phyloP scores from a whole-genome alignment of 2,329 filamentous ascomycete species.

The Penicillium sp. region DNA sequence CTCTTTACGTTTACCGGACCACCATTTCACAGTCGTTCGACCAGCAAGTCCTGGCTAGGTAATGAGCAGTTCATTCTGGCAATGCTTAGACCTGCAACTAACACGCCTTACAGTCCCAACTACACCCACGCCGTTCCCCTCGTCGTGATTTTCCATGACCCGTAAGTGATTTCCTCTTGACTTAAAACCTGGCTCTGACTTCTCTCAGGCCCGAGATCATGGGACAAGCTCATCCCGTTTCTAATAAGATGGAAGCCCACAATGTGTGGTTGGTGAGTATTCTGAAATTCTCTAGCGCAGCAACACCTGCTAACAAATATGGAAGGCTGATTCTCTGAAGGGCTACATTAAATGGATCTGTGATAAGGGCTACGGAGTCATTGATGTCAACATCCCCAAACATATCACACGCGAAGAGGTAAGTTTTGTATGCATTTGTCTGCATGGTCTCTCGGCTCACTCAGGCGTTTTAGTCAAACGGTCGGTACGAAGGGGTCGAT shows the following conservation, averaged over 20 bases:
- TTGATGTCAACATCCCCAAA: slow-evolving; percentile 89
- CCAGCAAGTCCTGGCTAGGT: slow-evolving; percentile 82
- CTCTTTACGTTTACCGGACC: slow-evolving; percentile 76
- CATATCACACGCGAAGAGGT: slow-evolving; percentile 68
- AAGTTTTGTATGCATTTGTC: slow-evolving; percentile 22
- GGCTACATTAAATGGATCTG: slow-evolving; percentile 84
- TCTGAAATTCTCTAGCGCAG: slow-evolving; percentile 13
- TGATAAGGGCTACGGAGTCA: slow-evolving; percentile 74
- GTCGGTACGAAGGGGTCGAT: slow-evolving; percentile 49
- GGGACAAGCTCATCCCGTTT: slow-evolving; percentile 67
- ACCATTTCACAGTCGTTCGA: slow-evolving; percentile 75
- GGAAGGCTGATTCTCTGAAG: slow-evolving; percentile 75
- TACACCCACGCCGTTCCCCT: slow-evolving; percentile 68
- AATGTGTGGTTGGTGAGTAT: slow-evolving; percentile 82
- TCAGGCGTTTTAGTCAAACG: slow-evolving; percentile 19
- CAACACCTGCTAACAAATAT: slow-evolving; percentile 26
- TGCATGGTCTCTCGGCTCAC: not conserved
- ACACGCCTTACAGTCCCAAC: slow-evolving; percentile 52
- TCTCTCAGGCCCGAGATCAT: slow-evolving; percentile 66
- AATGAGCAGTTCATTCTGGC: slow-evolving; percentile 23
- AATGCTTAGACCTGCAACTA: not conserved
- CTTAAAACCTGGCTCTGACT: not conserved
- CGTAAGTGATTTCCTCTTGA: slow-evolving; percentile 55
- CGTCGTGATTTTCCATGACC: slow-evolving; percentile 86
- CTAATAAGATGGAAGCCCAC: slow-evolving; percentile 74